Evolutionary conservation across 192 early-diverging fungal genomes (phyloP).

Genomic region (Cetraspora pellucida): DNA sequence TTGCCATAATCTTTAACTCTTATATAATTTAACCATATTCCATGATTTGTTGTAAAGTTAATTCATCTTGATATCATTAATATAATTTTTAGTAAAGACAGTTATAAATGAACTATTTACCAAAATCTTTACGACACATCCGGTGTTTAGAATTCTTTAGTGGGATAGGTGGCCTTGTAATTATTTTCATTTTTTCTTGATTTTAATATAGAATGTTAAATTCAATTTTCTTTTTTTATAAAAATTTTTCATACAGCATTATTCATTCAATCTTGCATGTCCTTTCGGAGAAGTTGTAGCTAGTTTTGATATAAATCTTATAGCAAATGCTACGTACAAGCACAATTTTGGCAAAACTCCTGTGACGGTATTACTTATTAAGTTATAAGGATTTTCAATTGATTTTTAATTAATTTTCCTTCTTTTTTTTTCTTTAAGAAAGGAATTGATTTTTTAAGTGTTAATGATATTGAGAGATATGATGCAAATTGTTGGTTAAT

Average conservation of each 20-base stretch:
- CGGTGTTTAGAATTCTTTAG: slow-evolving; percentile 24
- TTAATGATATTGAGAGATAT: slow-evolving; percentile 55
- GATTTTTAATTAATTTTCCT: background rate
- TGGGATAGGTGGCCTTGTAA: slow-evolving; percentile 19
- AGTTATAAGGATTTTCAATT: background rate
- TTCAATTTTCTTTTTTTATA: background rate
- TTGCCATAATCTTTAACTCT: too few species aligned
- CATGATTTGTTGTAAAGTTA: too few species aligned
- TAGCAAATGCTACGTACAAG: slow-evolving; percentile 75
- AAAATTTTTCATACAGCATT: slow-evolving; percentile 54
- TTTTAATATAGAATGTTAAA: background rate
- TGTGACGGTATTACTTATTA: slow-evolving; percentile 35
- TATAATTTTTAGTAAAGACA: too few species aligned
- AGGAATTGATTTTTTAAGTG: slow-evolving; percentile 55
- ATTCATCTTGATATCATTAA: too few species aligned
- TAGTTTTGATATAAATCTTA: slow-evolving; percentile 89
- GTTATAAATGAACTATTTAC: too few species aligned
- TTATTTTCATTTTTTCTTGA: background rate
- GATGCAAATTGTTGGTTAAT: slow-evolving; percentile 84
- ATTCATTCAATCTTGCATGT: slow-evolving; percentile 70
- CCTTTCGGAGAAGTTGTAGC: slow-evolving; percentile 62
- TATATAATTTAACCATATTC: too few species aligned
- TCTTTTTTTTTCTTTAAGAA: slow-evolving; percentile 29
- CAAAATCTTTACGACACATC: background rate
- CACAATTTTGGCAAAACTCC: slow-evolving; percentile 61